These are phyloP conservation scores for Colletotrichum siamense DNA, from an alignment of 2,329 filamentous ascomycete genomes.

Conservation along the genomic window DNA sequence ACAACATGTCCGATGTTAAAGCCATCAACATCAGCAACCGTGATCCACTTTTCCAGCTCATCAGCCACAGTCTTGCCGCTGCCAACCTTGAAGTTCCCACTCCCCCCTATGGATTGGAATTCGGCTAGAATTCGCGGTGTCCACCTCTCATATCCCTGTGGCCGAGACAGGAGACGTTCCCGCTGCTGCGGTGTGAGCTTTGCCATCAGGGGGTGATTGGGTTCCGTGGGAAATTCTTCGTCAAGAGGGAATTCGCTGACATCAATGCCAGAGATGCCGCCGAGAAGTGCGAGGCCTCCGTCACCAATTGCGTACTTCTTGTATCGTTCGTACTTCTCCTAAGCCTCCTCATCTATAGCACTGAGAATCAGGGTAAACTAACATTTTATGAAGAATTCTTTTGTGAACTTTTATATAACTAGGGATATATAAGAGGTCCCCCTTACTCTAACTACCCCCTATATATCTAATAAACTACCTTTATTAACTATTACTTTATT, in stretches of 20 bases:
- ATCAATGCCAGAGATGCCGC: constrained; percentile 30
- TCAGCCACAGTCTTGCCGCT: constrained; percentile 13
- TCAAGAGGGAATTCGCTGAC: constrained; percentile 26
- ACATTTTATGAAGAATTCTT: no score
- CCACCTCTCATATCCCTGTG: constrained; percentile 7
- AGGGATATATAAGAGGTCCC: no score
- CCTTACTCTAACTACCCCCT: no score
- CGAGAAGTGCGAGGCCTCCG: constrained; percentile 29
- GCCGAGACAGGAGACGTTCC: neutral
- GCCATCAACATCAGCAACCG: neutral
- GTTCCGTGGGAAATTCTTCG: constrained; percentile 21
- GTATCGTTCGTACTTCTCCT: constrained; percentile 24
- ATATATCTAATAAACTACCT: no score
- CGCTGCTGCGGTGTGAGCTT: neutral
- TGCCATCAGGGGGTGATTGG: constrained; percentile 4
- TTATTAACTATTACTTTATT: no score
- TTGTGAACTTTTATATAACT: no score
- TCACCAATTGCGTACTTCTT: constrained; percentile 20
- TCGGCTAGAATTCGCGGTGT: constrained; percentile 17
- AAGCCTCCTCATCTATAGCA: constrained; percentile 24
- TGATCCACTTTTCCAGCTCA: constrained; percentile 1
- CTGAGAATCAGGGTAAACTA: constrained; percentile 25
- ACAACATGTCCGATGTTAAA: constrained; percentile 27
- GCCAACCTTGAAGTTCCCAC: neutral
- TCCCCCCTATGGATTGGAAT: constrained; percentile 5